Evolutionary conservation across 768 basidiomycete species (phyloP), one percentile per base, ranked within the genome.

Genomic region (Crassisporium funariophilum): DNA sequence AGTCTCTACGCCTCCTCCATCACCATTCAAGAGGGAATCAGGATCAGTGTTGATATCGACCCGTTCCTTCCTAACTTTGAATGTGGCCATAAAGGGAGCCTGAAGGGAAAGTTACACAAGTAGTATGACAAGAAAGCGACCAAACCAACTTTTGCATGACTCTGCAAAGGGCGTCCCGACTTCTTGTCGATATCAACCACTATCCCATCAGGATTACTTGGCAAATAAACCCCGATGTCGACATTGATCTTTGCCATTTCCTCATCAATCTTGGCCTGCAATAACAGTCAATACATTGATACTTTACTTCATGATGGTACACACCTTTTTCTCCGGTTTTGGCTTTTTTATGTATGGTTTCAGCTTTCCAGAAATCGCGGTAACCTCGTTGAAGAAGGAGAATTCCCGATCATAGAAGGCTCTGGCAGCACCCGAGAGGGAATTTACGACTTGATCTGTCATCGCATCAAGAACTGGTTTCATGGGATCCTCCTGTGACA

Each of bases 31-130:
- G 20, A 94, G 71, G 13, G 84, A 83, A 48, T 93, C 88, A 0
- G 89, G 83, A 59, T 93, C 79, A 9, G 77, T 76, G 49, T 83
- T 72, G 16, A 91, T 68, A 16, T 83, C 78, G 17, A 86, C 61
- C 4, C 80, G 76, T 52, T 94, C 87, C 64, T 98, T 95, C 46
- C 90, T 82, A 17, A 99, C 97, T 74, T 95, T 97, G 78, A 99
- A 99, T 1, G 95, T 98, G 1, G 97, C 97, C 97, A 99, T 98
- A 73, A 99, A 99, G 0, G 97, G 97, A 8, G 97, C 95, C 94
- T 98, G 49, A n/a, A 23, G 25, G 29, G 45, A 36, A 27, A 46
- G n/a, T 53, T 5, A 44, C 22, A 41, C 17, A 44, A 34, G 31
- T 11, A 29, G n/a, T 34, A 11, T 17, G 4, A 10, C 12, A 40